phyloP scores from a whole-genome alignment of 768 basidiomycete genomes.

The Mycena polygramma region DNA sequence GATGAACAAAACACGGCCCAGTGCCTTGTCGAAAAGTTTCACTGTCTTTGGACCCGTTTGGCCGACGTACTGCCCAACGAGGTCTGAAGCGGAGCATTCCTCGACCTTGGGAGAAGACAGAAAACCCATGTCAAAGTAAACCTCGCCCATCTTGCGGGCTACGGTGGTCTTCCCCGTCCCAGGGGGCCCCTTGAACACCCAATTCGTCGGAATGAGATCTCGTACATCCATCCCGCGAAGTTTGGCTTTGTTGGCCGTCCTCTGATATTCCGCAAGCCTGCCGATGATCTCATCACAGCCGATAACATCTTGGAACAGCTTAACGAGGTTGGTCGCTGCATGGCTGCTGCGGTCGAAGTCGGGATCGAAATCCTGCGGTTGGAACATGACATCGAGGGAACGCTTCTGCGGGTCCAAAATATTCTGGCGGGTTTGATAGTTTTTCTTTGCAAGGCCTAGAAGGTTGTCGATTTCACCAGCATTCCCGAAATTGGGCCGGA shows the following conservation, averaged over 20 bases:
- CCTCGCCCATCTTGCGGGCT: conserved; percentile 64
- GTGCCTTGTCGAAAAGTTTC: conserved; percentile 71
- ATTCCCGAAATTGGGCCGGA: conserved; percentile 75
- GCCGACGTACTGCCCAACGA: conserved; percentile 78
- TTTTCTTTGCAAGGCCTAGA: conserved; percentile 62
- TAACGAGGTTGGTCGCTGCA: conserved; percentile 63
- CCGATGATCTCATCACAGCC: conserved; percentile 68
- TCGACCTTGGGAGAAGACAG: conserved; percentile 63
- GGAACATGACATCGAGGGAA: conserved; percentile 61
- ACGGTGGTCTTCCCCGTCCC: conserved; percentile 68
- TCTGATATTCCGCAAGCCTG: conserved; percentile 66
- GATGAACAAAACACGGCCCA: conserved; percentile 77
- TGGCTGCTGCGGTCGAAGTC: conserved; percentile 64
- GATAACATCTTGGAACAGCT: conserved; percentile 73
- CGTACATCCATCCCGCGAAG: conserved; percentile 56
- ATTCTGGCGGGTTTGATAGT: conserved; percentile 56
- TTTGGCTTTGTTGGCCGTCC: conserved; percentile 59
- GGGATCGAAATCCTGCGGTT: conserved; percentile 74
- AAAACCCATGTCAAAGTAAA: conserved; percentile 67
- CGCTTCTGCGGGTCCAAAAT: conserved; percentile 36
- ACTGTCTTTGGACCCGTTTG: conserved; percentile 79
- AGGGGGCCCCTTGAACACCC: conserved; percentile 83
- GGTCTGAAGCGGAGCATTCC: conserved; percentile 78
- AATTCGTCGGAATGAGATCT: conserved; percentile 72
- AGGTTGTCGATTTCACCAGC: conserved; percentile 76